phyloP scores from a whole-genome alignment of 176 grass and related monocot genomes.

The Canna indica region DNA sequence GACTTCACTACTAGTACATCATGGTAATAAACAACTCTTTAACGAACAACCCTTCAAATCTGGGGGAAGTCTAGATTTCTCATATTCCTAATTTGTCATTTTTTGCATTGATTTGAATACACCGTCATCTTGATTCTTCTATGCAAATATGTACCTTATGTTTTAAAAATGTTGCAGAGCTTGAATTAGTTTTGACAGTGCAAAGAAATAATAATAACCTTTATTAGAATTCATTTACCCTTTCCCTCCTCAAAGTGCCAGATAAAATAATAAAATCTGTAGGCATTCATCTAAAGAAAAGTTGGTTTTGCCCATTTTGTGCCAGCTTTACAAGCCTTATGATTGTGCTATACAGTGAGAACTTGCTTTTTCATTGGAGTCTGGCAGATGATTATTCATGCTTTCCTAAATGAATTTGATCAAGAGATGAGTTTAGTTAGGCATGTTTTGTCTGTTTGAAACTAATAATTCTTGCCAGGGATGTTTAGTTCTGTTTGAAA shows the following conservation, averaged over 20 bases:
- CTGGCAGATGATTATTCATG: too few relatives aligned
- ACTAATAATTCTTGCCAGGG: too few relatives aligned
- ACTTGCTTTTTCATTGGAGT: too few relatives aligned
- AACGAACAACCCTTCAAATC: neutral
- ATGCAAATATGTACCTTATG: neutral
- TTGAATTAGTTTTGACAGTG: neutral
- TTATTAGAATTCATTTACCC: neutral
- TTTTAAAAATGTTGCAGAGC: neutral
- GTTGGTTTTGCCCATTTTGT: neutral
- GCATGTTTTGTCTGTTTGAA: too few relatives aligned
- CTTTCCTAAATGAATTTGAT: too few relatives aligned
- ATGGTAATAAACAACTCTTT: constrained; percentile 36
- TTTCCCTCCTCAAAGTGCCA: too few relatives aligned
- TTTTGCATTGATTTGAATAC: neutral
- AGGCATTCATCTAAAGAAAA: neutral
- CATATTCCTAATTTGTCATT: neutral
- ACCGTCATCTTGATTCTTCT: neutral
- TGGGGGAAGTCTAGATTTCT: neutral
- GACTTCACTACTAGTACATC: constrained; percentile 86
- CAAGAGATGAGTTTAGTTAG: too few relatives aligned
- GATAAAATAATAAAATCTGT: too few relatives aligned
- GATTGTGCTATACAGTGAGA: too few relatives aligned
- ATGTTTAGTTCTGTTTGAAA: too few relatives aligned
- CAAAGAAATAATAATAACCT: neutral
- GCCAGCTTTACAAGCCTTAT: neutral